Percentiles rank a stretch among this genome's conserved stretches.
phyloP scores from a whole-genome alignment of 768 basidiomycete species.

The Mycena sanguinolenta region DNA sequence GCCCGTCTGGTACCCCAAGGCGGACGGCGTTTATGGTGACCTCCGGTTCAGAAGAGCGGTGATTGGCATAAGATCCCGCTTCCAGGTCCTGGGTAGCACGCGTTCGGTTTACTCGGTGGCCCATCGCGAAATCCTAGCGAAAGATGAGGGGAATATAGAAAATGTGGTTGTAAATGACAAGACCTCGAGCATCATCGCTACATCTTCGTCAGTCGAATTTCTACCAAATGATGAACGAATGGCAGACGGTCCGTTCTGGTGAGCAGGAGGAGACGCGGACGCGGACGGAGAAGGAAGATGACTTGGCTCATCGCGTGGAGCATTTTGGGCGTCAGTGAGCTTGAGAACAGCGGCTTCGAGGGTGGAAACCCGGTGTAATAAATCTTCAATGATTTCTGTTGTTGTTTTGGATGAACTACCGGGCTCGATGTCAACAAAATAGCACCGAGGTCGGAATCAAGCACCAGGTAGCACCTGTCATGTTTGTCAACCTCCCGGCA shows the following conservation, averaged over 20 bases:
- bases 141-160: background rate
- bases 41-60: constrained; percentile 9
- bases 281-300: constrained; percentile 25
- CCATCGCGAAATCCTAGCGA: constrained; percentile 25
- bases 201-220: constrained; percentile 42
- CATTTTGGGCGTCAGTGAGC: constrained; percentile 33
- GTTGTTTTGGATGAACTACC: constrained; percentile 25
- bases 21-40: constrained; percentile 15
- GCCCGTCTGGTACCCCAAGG: constrained; percentile 32
- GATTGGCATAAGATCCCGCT: background rate
- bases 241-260: constrained; percentile 15
- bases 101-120: constrained; percentile 34
- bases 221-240: constrained; percentile 39
- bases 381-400: constrained; percentile 41
- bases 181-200: constrained; percentile 46
- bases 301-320: constrained; percentile 6
- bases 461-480: constrained; percentile 36
- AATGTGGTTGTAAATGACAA: constrained; percentile 19
- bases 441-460: background rate
- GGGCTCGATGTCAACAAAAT: background rate
- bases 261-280: constrained; percentile 7
- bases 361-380: constrained; percentile 42
- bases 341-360: constrained; percentile 41
- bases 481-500: constrained; percentile 45
- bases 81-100: constrained; percentile 38